Conservation (phyloP, 768 basidiomycete genomes). For the Baorangia bicolor region DNA sequence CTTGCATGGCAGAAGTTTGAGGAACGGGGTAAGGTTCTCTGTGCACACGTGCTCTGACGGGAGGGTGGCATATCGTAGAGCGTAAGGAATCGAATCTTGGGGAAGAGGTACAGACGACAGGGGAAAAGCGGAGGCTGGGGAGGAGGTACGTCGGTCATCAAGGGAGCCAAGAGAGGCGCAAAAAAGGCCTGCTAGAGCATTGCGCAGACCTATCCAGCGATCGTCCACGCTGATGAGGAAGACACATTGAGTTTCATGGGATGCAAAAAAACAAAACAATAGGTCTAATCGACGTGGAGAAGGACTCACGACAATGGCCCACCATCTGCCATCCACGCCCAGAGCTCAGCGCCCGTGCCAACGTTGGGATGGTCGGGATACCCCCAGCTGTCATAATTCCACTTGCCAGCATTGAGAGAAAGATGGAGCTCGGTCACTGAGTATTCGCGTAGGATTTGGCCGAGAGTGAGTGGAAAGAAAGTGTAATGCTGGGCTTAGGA, state of each 20-base stretch:
- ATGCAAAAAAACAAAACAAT: background rate
- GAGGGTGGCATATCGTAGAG: constrained; percentile 71
- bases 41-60: constrained; percentile 93
- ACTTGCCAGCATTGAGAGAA: constrained; percentile 87
- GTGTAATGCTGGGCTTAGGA: constrained; percentile 77
- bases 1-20: constrained; percentile 93
- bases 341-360: constrained; percentile 84
- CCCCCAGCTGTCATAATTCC: constrained; percentile 86
- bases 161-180: constrained; percentile 86
- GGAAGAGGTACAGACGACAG: constrained; percentile 55
- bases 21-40: constrained; percentile 94
- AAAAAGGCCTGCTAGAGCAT: constrained; percentile 89
- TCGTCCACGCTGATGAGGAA: constrained; percentile 54
- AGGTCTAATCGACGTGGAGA: background rate
- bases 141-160: constrained; percentile 73
- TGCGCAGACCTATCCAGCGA: constrained; percentile 83
- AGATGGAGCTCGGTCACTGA: constrained; percentile 87
- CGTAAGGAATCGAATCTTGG: constrained; percentile 39
- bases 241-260: background rate
- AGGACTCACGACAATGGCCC: constrained; percentile 46
- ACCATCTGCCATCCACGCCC: constrained; percentile 87
- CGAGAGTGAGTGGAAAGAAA: constrained; percentile 81
- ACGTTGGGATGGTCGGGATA: constrained; percentile 74
- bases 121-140: constrained; percentile 62
- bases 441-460: constrained; percentile 84